Conservation (phyloP, 345 rosid species). For the Ricinus communis region DNA sequence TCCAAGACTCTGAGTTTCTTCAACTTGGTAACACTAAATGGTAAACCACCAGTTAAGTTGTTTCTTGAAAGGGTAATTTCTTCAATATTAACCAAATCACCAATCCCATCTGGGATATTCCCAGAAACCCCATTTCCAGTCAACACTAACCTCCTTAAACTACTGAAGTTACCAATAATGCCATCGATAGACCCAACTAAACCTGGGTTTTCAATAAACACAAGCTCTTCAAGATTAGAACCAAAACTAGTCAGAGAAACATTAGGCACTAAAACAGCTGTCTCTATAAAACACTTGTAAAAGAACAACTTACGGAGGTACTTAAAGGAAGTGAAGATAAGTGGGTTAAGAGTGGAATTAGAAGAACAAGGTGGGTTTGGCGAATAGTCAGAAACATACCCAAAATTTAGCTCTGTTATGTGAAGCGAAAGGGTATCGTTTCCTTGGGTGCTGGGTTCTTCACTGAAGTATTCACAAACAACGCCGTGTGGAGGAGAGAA, state of each 20-base stretch:
- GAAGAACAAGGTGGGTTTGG: constrained; percentile 64
- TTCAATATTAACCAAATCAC: constrained; percentile 40
- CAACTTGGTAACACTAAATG: constrained; percentile 29
- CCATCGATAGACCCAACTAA: constrained; percentile 41
- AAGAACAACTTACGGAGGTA: constrained; percentile 60
- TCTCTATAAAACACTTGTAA: constrained; percentile 58
- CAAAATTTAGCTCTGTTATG: constrained; percentile 57
- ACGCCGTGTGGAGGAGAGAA: constrained; percentile 67
- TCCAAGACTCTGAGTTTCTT: constrained; percentile 49
- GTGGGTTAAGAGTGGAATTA: constrained; percentile 51
- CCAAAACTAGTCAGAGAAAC: constrained; percentile 38
- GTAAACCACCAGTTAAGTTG: constrained; percentile 46
- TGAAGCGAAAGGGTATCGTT: constrained; percentile 27
- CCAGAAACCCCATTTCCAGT: constrained; percentile 61
- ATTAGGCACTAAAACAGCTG: constrained; percentile 32
- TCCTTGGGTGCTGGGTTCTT: too few relatives aligned
- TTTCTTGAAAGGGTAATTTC: constrained; percentile 62
- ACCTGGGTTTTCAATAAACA: constrained; percentile 57
- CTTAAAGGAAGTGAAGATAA: constrained; percentile 50
- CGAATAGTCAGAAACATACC: constrained; percentile 56
- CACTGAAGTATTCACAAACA: constrained; percentile 48
- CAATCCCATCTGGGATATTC: constrained; percentile 37
- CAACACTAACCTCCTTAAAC: constrained; percentile 46
- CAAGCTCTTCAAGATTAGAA: constrained; percentile 51
- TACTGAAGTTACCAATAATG: constrained; percentile 41